A percentile compares a stretch with the other conserved stretches of the same genome.
These are phyloP conservation scores for Orobanche coerulescens DNA, from an alignment of 257 asterid species.

Conservation along the genomic window DNA sequence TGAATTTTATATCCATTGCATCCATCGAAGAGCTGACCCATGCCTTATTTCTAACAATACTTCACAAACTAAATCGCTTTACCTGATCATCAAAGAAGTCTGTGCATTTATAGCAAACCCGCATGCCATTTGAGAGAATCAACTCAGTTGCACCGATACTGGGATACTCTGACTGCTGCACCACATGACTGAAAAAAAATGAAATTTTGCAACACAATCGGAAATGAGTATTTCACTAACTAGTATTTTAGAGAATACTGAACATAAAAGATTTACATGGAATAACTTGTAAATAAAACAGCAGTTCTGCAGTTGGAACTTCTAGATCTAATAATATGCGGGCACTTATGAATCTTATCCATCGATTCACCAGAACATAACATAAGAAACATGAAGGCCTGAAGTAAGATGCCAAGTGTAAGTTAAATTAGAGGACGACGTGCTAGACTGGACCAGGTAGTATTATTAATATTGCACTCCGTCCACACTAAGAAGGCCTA, in stretches of 20 bases:
- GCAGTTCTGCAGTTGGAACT: neutral
- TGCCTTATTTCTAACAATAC: too few species aligned
- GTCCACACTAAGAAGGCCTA: too few species aligned
- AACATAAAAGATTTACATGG: neutral
- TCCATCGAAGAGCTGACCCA: too few species aligned
- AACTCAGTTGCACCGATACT: conserved; percentile 67
- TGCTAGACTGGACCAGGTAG: conserved; percentile 6
- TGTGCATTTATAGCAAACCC: conserved; percentile 90
- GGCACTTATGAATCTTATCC: conserved; percentile 12
- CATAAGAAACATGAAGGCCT: conserved; percentile 14
- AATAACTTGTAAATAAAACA: neutral
- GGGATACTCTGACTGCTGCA: conserved; percentile 61
- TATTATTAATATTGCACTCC: too few species aligned
- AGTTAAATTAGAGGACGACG: conserved; percentile 17
- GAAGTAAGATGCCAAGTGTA: conserved; percentile 16
- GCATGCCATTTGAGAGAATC: conserved; percentile 84
- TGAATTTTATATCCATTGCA: conserved; percentile 8
- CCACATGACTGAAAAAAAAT: conserved; percentile 41
- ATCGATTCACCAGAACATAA: neutral
- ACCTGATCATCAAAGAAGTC: conserved; percentile 96
- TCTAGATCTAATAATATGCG: neutral
- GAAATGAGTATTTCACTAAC: neutral
- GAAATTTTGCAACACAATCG: conserved; percentile 1
- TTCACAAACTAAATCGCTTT: too few species aligned
- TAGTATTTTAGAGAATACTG: neutral